These are phyloP conservation scores for Posidonia oceanica DNA, from an alignment of 116 monocot species.

Conservation along the genomic window DNA sequence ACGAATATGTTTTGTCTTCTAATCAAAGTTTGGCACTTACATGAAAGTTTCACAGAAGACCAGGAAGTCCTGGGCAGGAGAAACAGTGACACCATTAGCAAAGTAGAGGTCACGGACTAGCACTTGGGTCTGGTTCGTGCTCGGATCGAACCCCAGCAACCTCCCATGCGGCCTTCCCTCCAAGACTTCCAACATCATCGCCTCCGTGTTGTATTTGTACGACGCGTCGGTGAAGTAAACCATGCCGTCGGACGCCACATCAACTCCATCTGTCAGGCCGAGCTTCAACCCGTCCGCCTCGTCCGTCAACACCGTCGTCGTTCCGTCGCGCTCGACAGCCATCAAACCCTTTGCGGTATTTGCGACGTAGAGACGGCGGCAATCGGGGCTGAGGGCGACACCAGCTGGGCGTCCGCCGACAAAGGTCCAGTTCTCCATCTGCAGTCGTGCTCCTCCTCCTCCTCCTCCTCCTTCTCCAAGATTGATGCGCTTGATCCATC, in stretches of 20 bases:
- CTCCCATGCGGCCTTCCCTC: constrained; percentile 58
- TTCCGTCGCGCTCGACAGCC: constrained; percentile 23
- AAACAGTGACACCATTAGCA: constrained; percentile 52
- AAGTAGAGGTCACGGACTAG: constrained; percentile 59
- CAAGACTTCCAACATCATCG: constrained; percentile 22
- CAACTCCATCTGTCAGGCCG: constrained; percentile 47
- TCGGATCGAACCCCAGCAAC: constrained; percentile 49
- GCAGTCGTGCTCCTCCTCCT: background rate
- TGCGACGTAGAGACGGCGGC: constrained; percentile 36
- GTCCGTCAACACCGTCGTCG: constrained; percentile 23
- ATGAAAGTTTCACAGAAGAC: constrained; percentile 60
- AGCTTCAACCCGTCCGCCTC: constrained; percentile 57
- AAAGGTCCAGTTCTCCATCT: constrained; percentile 58
- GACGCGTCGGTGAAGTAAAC: constrained; percentile 92
- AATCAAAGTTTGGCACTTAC: constrained; percentile 4
- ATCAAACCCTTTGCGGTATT: constrained; percentile 59
- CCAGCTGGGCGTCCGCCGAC: constrained; percentile 79
- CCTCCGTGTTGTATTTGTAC: constrained; percentile 33
- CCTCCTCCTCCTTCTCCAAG: background rate
- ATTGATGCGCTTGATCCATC: constrained; percentile 61
- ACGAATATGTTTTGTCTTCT: too few species aligned
- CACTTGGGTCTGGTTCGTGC: constrained; percentile 37
- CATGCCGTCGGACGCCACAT: constrained; percentile 54
- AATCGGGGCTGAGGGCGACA: constrained; percentile 25
- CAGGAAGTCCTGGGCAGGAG: constrained; percentile 39